Base-by-base conservation (phyloP, 2,329 filamentous ascomycete species). In the Plectosphaerella sp. region DNA sequence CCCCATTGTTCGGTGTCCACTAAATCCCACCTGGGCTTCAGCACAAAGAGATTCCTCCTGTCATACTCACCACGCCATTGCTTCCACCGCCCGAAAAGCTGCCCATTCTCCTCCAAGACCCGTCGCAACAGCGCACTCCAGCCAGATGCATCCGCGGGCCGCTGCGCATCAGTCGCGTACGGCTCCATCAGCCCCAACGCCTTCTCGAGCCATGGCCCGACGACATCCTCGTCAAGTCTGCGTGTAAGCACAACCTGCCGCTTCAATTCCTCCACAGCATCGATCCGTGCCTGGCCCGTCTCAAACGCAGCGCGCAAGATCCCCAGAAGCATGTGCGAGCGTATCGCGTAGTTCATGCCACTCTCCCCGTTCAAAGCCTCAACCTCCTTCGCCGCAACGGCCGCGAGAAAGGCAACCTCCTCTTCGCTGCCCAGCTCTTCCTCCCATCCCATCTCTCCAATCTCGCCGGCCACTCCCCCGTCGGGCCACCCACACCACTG, bases 371-470 rank as follows among this genome's bases (percentile, higher is more conserved):
- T 47, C 22, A 52, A 10, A 14, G 49, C 52, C 24, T 57, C 49
- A 6, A 54, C 54, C 22, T 59, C 49, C 35, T 48, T 52, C 41
- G 39, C 51, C n/a, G 52, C 56, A 49, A 58, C 49, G 22, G 54
- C 54, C 14, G 56, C 52, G 22, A 59, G 33, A 43, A 59, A 59
- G n/a, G 49, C 48, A 25, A 57, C 24, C 49, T 58, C 56, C 50
- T 59, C 56, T 25, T 54, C 56, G 50, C 56, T 59, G 16, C 54
- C 56, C 3, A 59, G n/a, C 37, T 58, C 54, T 5, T 48, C 51
- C 41, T 54, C 51, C 54, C 54, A 59, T 12, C 57, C 54, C 37
- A 54, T 45, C 14, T 4, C 4, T 24, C 43, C 51, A 42, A 49
- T 41, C 42, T 33, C 10, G 14, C 3, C 16, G 14, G 46, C 41